Base-by-base conservation (phyloP, 129 eudicot genomes). In the Chrysanthemum seticuspe region DNA sequence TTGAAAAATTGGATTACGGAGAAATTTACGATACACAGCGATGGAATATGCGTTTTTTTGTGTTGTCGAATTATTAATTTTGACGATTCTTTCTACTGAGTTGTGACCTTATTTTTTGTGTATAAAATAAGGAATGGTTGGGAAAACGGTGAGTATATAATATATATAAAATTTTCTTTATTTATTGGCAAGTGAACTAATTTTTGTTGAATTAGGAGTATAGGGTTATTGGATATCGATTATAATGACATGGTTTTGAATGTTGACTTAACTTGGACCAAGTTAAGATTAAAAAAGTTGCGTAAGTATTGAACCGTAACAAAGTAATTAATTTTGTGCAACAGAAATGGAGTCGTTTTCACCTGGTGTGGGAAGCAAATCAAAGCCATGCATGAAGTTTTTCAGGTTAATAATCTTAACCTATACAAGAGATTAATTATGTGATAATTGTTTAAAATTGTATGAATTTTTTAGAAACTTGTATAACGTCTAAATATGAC, bases 311-410 rank as follows among this genome's bases (percentile, higher is more conserved):
- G 47, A 65, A 18, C 53, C 36, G 2, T 36, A 65, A 65, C 29
- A 72, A 73, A 62, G 59, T 67, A 80, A 75, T 74, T 72, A 88
- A 85, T 80, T 62, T 78, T 76, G 29, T 88, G 89, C 13, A 74
- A 88, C 94, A 88, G 94, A 85, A 88, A 74, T 64, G 86, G 89
- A 85, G 78, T 75, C 82, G 40, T 83, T 88, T 83, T 72, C 85
- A 85, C 83, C 82, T 78, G 91, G 96, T 89, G 85, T 86, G 84
- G 91, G 96, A 79, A 86, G 91, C 91, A 89, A 89, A 89, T 86
- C 89, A 80, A 89, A 86, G 96, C 91, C 96, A 50, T 89, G 96
- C 91, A 86, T 65, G 80, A 89, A 89, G 91, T 89, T 89, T 84
- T 89, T 86, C 96, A 65, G 70, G 70, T 65, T 65, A 16, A 65